These are phyloP conservation scores for Hericium coralloides DNA, from an alignment of 768 basidiomycete genomes.

Conservation along the genomic window DNA sequence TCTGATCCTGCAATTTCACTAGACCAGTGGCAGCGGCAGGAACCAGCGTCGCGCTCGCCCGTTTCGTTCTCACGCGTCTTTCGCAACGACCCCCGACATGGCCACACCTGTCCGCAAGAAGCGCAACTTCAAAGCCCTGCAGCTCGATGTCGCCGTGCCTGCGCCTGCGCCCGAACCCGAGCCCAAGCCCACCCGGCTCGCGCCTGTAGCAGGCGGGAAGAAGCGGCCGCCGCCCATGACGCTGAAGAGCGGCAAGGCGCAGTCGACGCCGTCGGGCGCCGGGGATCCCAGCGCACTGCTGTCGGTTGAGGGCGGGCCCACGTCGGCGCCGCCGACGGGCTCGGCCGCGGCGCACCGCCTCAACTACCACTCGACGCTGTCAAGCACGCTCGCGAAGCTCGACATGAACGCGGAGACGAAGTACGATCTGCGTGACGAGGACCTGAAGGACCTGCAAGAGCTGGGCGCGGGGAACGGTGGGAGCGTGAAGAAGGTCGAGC, in stretches of 20 bases:
- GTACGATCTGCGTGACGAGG: slow-evolving; percentile 79
- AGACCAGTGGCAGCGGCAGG: no score
- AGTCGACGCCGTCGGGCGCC: slow-evolving; percentile 18
- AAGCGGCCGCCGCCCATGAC: slow-evolving; percentile 80
- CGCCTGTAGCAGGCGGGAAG: slow-evolving; percentile 37
- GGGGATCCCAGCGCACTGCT: slow-evolving; percentile 35
- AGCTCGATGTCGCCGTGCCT: slow-evolving; percentile 47
- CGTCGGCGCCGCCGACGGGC: slow-evolving; percentile 44
- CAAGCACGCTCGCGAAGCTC: slow-evolving; percentile 77
- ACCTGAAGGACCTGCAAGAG: slow-evolving; percentile 84
- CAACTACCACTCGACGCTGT: slow-evolving; percentile 72
- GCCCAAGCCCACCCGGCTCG: slow-evolving; percentile 25
- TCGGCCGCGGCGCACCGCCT: slow-evolving; percentile 49
- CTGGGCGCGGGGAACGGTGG: slow-evolving; percentile 96
- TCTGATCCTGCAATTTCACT: no score
- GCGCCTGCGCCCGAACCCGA: slow-evolving; percentile 28
- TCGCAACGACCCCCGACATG: neutral
- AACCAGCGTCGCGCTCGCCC: no score
- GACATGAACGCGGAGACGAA: slow-evolving; percentile 83
- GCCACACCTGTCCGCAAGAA: slow-evolving; percentile 68
- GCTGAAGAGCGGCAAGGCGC: slow-evolving; percentile 60
- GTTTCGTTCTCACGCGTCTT: no score
- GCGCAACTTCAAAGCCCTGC: slow-evolving; percentile 83
- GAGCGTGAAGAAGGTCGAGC: slow-evolving; percentile 94
- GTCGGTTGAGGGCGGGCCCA: slow-evolving; percentile 35